Base-by-base conservation (phyloP, 2,329 filamentous ascomycete genomes). In the Thermothelomyces thermophilus region DNA sequence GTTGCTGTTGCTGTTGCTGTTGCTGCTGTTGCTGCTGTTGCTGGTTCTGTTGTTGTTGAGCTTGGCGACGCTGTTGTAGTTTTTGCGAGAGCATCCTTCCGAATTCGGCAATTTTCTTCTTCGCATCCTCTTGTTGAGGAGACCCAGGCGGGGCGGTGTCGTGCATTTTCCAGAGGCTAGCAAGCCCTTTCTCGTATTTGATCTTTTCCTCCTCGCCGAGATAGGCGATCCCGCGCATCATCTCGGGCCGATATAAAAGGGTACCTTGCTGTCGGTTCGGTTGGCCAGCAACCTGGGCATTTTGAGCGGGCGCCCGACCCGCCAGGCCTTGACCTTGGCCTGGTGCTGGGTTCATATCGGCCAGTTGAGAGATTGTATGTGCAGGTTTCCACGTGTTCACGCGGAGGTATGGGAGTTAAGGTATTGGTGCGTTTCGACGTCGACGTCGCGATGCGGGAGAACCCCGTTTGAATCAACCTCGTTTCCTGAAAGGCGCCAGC, bases 101-200 rank as follows among this genome's bases (percentile, higher is more conserved):
- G 60, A 84, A 84, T 8, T 83, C 79, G 6, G 68, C 63, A 19
- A 84, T 76, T 65, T 82, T 83, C 35, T 72, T 71, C 55, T 73
- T 74, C 0, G 80, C 79, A 0, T 69, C 67, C 20, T 70, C 63
- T 40, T 82, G 73, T 19, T 75, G 71, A 0, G 60, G 58, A 3
- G 76, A 77, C 19, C 75, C 74, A 1, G 70, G 67, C 0, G 72
- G 63, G 0, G 69, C 65, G 17, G 69, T 73, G 51, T 76, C 73
- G 40, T 77, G 73, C 35, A 77, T 70, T 19, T 66, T 70, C 74
- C 78, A 84, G 0, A 84, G 66, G 1, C 66, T 60, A 9, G 70
- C 68, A 0, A 84, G 66, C 1, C 80, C 80, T 2, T 69, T 64
- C 57, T 83, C 78, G 56, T 83, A 84, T 57, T 80, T 81, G 2